A percentile compares a stretch with the other conserved stretches of the same genome.
phyloP scores from a whole-genome alignment of 164 flowering plant species.

The Litsea cubeba region DNA sequence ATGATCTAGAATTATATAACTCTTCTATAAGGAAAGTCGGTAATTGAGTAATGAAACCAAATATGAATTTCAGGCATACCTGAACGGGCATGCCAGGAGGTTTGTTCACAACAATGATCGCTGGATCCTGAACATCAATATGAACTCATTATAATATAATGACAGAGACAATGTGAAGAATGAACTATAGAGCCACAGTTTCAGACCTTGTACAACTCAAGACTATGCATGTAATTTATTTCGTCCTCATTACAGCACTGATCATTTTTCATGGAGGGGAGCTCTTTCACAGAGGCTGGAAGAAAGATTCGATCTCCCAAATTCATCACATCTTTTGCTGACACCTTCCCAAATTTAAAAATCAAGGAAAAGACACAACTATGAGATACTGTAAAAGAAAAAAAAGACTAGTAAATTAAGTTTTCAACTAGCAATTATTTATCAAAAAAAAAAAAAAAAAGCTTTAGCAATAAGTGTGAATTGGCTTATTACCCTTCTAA shows the following conservation, averaged over 20 bases:
- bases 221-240: slow-evolving; percentile 48
- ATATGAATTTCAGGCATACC: slow-evolving; percentile 30
- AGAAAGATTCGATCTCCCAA: slow-evolving; percentile 71
- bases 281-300: slow-evolving; percentile 56
- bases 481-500: slow-evolving; percentile 51
- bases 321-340: slow-evolving; percentile 67
- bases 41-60: neutral
- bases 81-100: slow-evolving; percentile 97
- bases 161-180: slow-evolving; percentile 8
- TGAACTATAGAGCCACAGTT: slow-evolving; percentile 8
- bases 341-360: slow-evolving; percentile 44
- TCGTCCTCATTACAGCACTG: slow-evolving; percentile 48
- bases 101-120: slow-evolving; percentile 79
- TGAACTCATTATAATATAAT: slow-evolving; percentile 1
- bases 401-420: neutral
- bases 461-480: neutral
- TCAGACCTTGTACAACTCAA: slow-evolving; percentile 75
- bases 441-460: neutral
- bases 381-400: neutral
- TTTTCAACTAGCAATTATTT: neutral
- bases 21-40: neutral
- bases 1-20: neutral
- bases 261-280: slow-evolving; percentile 28
- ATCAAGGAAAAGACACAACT: neutral
- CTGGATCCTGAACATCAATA: slow-evolving; percentile 55